Conservation (phyloP, 148 eudicot species). For the Vaccinium vitisidaea region DNA sequence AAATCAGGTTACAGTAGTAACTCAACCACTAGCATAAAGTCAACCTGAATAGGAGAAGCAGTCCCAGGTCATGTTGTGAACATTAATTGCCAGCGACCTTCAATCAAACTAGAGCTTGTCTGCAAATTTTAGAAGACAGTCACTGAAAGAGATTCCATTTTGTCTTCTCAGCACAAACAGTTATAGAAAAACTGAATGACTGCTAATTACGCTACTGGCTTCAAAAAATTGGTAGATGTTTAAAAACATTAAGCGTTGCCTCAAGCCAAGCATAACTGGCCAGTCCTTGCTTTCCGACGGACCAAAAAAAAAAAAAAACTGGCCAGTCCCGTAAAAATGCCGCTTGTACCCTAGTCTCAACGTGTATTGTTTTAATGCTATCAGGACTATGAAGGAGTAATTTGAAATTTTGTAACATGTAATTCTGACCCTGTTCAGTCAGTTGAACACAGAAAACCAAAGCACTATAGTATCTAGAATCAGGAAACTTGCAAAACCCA, state of each 20-base stretch:
- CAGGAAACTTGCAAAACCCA: not conserved
- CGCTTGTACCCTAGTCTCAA: not conserved
- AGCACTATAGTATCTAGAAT: not conserved
- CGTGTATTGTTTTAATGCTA: not conserved
- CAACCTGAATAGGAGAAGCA: slow-evolving; percentile 95
- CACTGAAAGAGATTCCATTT: not conserved
- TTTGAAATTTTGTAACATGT: not conserved
- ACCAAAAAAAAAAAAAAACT: too few species aligned
- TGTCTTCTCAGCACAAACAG: not conserved
- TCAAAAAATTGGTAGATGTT: not conserved
- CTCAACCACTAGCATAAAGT: not conserved
- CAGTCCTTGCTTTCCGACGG: too few species aligned
- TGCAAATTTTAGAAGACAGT: slow-evolving; percentile 24
- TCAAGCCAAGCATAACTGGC: not conserved
- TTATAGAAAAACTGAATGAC: not conserved
- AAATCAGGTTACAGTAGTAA: not conserved
- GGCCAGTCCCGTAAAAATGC: not conserved
- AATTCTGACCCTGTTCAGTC: not conserved
- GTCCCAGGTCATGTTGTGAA: slow-evolving; percentile 95
- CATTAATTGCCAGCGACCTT: slow-evolving; percentile 94
- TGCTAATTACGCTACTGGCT: not conserved
- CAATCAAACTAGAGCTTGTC: slow-evolving; percentile 85
- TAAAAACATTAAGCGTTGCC: not conserved
- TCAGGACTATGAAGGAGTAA: not conserved
- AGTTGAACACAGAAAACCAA: too few species aligned